Percentiles rank a stretch among this genome's conserved stretches.
phyloP scores from a whole-genome alignment of 179 eudicot species.

The Silene vulgaris region DNA sequence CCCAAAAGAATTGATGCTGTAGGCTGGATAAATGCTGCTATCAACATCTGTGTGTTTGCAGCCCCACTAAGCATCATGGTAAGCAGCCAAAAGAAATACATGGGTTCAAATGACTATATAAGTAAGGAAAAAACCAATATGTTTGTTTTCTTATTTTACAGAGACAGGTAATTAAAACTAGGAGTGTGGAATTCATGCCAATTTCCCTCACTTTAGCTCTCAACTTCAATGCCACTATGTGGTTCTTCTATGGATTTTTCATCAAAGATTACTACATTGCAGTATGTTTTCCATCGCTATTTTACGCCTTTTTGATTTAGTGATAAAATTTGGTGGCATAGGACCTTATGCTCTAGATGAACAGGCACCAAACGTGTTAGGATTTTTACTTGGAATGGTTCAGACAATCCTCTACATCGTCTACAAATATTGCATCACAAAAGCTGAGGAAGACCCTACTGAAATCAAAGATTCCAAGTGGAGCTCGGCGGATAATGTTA shows the following conservation, averaged over 20 bases:
- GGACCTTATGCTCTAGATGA: conserved; percentile 19
- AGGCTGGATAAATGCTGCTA: conserved; percentile 74
- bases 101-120: background rate
- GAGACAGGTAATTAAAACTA: conserved; percentile 63
- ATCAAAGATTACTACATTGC: conserved; percentile 60
- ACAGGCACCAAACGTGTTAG: conserved; percentile 62
- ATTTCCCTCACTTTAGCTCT: conserved; percentile 60
- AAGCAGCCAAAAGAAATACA: conserved; percentile 16
- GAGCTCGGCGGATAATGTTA: conserved; percentile 16
- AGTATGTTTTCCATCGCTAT: conserved; percentile 36
- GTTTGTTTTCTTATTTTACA: conserved; percentile 27
- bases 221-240: conserved; percentile 55
- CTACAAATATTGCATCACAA: conserved; percentile 37
- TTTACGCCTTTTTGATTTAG: background rate
- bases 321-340: background rate
- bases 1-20: conserved; percentile 35
- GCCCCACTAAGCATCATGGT: conserved; percentile 83
- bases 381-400: conserved; percentile 51
- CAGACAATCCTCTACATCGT: conserved; percentile 54
- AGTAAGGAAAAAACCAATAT: background rate
- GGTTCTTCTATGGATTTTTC: conserved; percentile 72
- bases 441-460: conserved; percentile 13
- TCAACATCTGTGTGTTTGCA: conserved; percentile 57
- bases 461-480: conserved; percentile 22
- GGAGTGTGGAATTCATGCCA: conserved; percentile 84